Conservation (phyloP, 2,329 filamentous ascomycete genomes). For the Talaromyces funiculosus region DNA sequence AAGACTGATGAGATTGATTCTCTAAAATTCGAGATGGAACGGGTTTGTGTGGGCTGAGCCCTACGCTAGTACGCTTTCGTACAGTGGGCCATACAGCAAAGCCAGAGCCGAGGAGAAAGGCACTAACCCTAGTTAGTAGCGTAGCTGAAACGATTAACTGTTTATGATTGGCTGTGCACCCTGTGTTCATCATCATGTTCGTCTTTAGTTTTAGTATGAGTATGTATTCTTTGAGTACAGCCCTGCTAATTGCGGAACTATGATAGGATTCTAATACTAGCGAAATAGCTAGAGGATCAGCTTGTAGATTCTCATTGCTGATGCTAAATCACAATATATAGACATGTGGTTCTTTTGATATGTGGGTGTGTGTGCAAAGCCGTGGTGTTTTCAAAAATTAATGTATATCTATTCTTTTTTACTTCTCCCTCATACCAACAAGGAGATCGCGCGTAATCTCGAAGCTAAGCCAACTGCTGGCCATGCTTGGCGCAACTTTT, state of each 20-base stretch:
- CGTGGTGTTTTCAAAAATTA: not conserved
- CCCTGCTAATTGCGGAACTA: not conserved
- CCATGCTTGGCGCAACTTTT: constrained; percentile 98
- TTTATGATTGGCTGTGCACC: not conserved
- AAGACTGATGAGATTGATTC: constrained; percentile 34
- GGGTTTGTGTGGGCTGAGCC: constrained; percentile 41
- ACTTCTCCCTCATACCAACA: constrained; percentile 47
- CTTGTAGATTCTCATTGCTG: not conserved
- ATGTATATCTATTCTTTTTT: constrained; percentile 5
- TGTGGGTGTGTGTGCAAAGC: not conserved
- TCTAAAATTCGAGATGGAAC: constrained; percentile 34
- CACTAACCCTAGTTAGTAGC: not conserved
- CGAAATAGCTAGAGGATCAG: not conserved
- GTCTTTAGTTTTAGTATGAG: not conserved
- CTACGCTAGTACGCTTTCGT: constrained; percentile 34
- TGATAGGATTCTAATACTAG: not conserved
- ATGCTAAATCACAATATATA: not conserved
- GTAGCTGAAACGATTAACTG: not conserved
- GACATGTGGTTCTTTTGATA: not conserved
- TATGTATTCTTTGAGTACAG: not conserved
- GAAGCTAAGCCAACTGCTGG: constrained; percentile 95
- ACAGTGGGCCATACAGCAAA: not conserved
- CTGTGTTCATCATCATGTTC: not conserved
- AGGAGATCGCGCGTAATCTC: constrained; percentile 88
- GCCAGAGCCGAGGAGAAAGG: constrained; percentile 1